Evolutionary conservation across 306 rosid species (phyloP).

Genomic region (Rosa chinensis): DNA sequence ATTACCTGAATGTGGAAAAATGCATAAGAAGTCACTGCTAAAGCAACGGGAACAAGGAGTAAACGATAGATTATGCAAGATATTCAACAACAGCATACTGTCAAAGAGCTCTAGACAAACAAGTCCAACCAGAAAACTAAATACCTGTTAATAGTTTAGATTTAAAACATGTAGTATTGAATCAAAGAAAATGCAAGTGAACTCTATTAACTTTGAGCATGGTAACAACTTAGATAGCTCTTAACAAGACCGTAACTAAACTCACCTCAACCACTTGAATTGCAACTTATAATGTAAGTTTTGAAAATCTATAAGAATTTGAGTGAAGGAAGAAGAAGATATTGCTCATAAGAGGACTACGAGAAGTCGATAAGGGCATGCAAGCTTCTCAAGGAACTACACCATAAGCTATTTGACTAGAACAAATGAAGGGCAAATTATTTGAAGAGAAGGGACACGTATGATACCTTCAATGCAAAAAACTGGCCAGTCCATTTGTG

Average conservation of each 20-base stretch:
- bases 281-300: not conserved
- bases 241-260: not conserved
- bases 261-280: not conserved
- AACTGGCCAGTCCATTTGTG: conserved; percentile 99
- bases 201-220: not conserved
- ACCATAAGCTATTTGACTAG: not conserved
- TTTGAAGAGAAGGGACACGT: conserved; percentile 7
- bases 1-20: conserved; percentile 57
- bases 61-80: conserved; percentile 24
- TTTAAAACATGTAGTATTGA: not conserved
- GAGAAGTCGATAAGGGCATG: not conserved
- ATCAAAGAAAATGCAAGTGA: not conserved
- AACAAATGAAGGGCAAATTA: not conserved
- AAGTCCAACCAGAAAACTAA: not conserved
- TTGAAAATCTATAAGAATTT: not conserved
- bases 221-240: not conserved
- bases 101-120: not conserved
- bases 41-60: conserved; percentile 11
- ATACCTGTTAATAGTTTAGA: not conserved
- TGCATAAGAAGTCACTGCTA: conserved; percentile 9
- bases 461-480: conserved; percentile 89
- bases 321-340: not conserved
- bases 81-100: not conserved
- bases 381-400: not conserved
- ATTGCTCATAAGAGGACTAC: conserved; percentile 6